These are phyloP conservation scores for Diaporthe sp. DNA, from an alignment of 2,329 filamentous ascomycete species.

Conservation along the genomic window DNA sequence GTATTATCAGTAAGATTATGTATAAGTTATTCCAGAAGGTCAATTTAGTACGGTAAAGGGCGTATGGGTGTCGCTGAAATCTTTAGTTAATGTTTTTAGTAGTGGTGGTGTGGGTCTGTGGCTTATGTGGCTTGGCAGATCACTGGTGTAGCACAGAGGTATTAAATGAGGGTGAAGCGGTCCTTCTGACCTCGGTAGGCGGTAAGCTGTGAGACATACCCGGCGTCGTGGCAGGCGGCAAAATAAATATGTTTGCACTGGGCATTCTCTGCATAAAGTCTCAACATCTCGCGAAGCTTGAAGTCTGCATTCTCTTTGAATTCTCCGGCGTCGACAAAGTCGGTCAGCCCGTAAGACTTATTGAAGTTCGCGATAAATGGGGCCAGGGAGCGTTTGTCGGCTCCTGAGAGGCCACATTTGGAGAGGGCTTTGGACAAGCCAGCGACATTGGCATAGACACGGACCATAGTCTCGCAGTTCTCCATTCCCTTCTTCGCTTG, in stretches of 20 bases:
- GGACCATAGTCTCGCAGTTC: constrained; percentile 63
- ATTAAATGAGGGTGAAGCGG: constrained; percentile 66
- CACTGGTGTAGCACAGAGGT: too few species aligned
- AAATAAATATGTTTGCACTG: constrained; percentile 75
- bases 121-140: too few species aligned
- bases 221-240: constrained; percentile 70
- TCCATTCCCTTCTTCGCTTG: constrained; percentile 59
- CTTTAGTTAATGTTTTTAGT: too few species aligned
- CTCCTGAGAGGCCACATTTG: constrained; percentile 58
- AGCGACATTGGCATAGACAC: constrained; percentile 66
- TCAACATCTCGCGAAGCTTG: constrained; percentile 63
- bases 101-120: too few species aligned
- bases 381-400: constrained; percentile 65
- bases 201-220: constrained; percentile 66
- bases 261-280: constrained; percentile 64
- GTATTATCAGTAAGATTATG: too few species aligned
- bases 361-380: constrained; percentile 68
- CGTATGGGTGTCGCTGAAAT: too few species aligned
- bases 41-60: too few species aligned
- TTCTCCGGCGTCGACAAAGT: constrained; percentile 71
- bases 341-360: constrained; percentile 65
- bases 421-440: constrained; percentile 62
- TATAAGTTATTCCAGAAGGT: too few species aligned
- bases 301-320: constrained; percentile 69
- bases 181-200: constrained; percentile 60